A percentile compares a stretch with the other conserved stretches of the same genome.
phyloP scores from a whole-genome alignment of 805 yeast species.

The Saccharomycopsis vini region DNA sequence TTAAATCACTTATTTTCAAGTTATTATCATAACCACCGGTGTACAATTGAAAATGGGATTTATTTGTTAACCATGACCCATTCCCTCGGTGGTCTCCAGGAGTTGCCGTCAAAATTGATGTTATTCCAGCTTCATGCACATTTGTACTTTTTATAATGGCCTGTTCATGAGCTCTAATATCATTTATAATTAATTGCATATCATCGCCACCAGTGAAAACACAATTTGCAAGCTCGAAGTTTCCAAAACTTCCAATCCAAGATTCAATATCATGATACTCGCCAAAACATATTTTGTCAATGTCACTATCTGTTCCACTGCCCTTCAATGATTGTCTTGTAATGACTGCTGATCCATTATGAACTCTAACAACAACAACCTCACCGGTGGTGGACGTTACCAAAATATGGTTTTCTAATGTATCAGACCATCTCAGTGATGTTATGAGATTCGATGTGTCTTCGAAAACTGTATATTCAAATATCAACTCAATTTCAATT shows the following conservation, averaged over 20 bases:
- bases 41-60: constrained; percentile 44
- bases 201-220: constrained; percentile 92
- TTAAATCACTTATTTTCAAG: constrained; percentile 57
- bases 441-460: constrained; percentile 8
- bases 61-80: constrained; percentile 33
- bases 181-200: constrained; percentile 64
- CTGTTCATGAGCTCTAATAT: constrained; percentile 34
- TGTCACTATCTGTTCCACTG: too few relatives aligned
- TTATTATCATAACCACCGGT: constrained; percentile 92
- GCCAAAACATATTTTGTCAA: too few relatives aligned
- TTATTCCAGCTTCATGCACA: constrained; percentile 87
- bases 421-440: constrained; percentile 12
- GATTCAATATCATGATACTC: constrained; percentile 9
- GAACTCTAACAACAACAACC: background rate
- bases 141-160: constrained; percentile 34
- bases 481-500: background rate
- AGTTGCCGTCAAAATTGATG: constrained; percentile 57
- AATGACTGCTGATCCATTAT: background rate
- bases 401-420: background rate
- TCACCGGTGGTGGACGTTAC: constrained; percentile 15
- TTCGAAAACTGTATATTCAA: background rate
- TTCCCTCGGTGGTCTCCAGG: constrained; percentile 27
- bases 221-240: constrained; percentile 29
- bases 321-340: background rate
- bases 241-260: constrained; percentile 18